Base-by-base conservation (phyloP, 2,329 filamentous ascomycete species). In the Dichotomopilus funicola region DNA sequence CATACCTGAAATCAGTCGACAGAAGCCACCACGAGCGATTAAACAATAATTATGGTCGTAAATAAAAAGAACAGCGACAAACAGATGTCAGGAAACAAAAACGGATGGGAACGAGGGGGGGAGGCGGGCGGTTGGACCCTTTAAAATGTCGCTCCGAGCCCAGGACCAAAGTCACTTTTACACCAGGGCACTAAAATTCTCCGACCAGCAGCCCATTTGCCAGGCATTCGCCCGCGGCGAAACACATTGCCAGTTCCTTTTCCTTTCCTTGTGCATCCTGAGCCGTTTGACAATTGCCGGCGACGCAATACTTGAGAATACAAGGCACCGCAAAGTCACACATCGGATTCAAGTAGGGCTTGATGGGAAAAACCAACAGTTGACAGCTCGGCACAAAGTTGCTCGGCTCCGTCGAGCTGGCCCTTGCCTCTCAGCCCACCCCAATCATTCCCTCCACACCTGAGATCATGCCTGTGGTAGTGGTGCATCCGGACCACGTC, bases 121-220 rank as follows among this genome's bases (percentile, higher is more conserved):
- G 55, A 44, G 54, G 63, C 53, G 63, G 63, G 64, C 55, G 60
- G 63, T 62, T 58, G 63, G 60, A 57, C 55, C 60, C 59, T 63
- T 57, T 65, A 64, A 62, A 63, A 63, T 62, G 62, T 63, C 58
- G 58, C 62, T 56, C 59, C 19, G 61, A 56, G 54, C 59, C 62
- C 55, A 61, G 55, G 58, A 61, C 49, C 58, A 54, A 64, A 63
- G 63, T 65, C 62, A 63, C 63, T 64, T 61, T 62, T 57, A 62
- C 63, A 64, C 61, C 55, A 61, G 61, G 19, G 61, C 63, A 63
- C 61, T 63, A 63, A 65, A 63, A 59, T 62, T 61, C 61, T 63
- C 63, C 60, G 61, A 51, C 51, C 55, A 53, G 56, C 51, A 12
- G 53, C 51, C 55, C 62, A 61, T 47, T 40, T 56, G 60, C 60